Evolutionary conservation across 495 filamentous ascomycete species (phyloP).

Genomic region (Penicillium cinerascens): DNA sequence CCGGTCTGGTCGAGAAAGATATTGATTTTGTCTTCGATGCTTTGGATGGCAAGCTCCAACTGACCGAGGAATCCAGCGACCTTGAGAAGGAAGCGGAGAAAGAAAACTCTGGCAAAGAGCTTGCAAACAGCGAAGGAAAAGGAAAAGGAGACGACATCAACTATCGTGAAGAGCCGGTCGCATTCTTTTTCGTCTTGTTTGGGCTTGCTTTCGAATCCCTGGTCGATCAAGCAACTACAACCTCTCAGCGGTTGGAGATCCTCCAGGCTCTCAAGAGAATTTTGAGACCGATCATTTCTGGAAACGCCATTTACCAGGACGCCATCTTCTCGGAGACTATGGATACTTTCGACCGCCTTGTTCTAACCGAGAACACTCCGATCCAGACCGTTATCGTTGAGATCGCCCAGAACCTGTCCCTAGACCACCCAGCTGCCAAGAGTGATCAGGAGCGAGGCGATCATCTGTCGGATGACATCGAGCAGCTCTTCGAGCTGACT

Average conservation of each 20-base stretch:
- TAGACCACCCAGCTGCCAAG: slow-evolving; percentile 86
- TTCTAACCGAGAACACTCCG: slow-evolving; percentile 80
- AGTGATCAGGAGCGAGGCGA: slow-evolving; percentile 61
- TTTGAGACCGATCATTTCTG: slow-evolving; percentile 87
- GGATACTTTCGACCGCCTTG: slow-evolving; percentile 90
- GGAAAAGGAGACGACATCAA: slow-evolving; percentile 75
- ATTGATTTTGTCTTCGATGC: slow-evolving; percentile 97
- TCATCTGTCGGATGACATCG: slow-evolving; percentile 90
- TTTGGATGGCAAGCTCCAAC: slow-evolving; percentile 70
- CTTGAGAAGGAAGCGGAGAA: slow-evolving; percentile 39
- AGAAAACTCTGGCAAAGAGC: slow-evolving; percentile 43
- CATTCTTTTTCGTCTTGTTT: slow-evolving; percentile 98
- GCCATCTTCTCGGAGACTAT: slow-evolving; percentile 96
- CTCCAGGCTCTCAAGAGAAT: slow-evolving; percentile 93
- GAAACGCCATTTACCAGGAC: slow-evolving; percentile 93
- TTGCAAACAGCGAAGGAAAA: slow-evolving; percentile 38
- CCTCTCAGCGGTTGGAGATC: slow-evolving; percentile 84
- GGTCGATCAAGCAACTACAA: slow-evolving; percentile 68
- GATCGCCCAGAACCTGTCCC: slow-evolving; percentile 82
- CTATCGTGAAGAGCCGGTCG: slow-evolving; percentile 95
- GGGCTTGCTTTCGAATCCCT: slow-evolving; percentile 95
- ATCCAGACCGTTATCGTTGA: slow-evolving; percentile 93
- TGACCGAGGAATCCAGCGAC: slow-evolving; percentile 17
- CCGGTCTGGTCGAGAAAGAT: slow-evolving; percentile 94
- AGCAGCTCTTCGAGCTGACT: slow-evolving; percentile 95